Percentiles rank a stretch among this genome's conserved stretches.
Conservation (phyloP, 257 asterid genomes). For the Solanum verrucosum region DNA sequence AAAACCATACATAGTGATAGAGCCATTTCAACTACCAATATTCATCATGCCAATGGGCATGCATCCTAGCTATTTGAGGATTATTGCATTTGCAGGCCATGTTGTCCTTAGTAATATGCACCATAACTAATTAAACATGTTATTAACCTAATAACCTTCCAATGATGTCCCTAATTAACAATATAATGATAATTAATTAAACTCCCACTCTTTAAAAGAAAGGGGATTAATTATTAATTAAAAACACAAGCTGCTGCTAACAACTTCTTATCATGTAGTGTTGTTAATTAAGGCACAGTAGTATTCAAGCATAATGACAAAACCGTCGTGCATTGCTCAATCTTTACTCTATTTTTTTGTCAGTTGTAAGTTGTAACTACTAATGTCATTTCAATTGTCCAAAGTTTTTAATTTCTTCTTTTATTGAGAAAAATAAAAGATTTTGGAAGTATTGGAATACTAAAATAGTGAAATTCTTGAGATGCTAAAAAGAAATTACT, state of each 20-base stretch:
- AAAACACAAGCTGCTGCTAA: not conserved
- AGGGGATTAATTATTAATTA: not conserved
- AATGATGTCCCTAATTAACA: not conserved
- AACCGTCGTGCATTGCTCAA: not conserved
- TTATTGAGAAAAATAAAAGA: not conserved
- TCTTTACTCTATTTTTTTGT: not conserved
- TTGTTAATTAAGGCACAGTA: not conserved
- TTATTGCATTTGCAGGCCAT: not conserved
- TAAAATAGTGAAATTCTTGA: not conserved
- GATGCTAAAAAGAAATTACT: not conserved
- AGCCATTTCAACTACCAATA: not conserved
- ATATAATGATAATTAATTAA: not conserved
- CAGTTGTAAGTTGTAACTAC: not conserved
- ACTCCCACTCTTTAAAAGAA: not conserved
- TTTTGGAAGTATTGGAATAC: not conserved
- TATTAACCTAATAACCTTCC: not conserved
- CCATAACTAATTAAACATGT: not conserved
- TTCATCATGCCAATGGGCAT: not conserved
- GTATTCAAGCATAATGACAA: not conserved
- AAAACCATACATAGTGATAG: not conserved
- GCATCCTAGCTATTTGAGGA: not conserved
- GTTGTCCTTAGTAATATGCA: not conserved
- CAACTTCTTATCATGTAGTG: not conserved
- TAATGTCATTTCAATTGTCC: not conserved
- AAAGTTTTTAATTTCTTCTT: not conserved